Conservation (phyloP, 371 early-diverging fungal genomes). For the Mucor circinelloides region DNA sequence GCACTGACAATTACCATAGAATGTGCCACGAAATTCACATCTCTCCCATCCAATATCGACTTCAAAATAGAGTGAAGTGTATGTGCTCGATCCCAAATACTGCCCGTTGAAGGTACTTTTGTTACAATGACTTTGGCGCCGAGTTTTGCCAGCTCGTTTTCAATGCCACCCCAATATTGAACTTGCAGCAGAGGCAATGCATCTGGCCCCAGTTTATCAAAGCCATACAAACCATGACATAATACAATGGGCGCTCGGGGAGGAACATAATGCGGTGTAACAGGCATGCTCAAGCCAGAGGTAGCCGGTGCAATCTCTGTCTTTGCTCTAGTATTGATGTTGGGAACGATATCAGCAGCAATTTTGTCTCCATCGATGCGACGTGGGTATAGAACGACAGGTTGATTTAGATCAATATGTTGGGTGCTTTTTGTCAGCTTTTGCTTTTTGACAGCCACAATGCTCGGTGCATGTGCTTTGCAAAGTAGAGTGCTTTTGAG, state of each 20-base stretch:
- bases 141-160: conserved; percentile 75
- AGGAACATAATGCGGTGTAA: conserved; percentile 68
- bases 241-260: conserved; percentile 84
- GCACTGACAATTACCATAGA: conserved; percentile 70
- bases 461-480: not conserved
- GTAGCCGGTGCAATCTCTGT: not conserved
- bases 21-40: conserved; percentile 86
- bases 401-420: not conserved
- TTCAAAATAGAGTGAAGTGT: conserved; percentile 72
- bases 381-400: conserved; percentile 16
- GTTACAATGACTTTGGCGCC: conserved; percentile 86
- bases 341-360: not conserved
- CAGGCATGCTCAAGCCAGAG: conserved; percentile 47
- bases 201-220: conserved; percentile 79
- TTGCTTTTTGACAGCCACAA: not conserved
- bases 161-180: conserved; percentile 90
- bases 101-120: conserved; percentile 79
- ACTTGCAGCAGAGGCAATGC: conserved; percentile 78
- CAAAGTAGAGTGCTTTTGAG: not conserved
- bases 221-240: conserved; percentile 92
- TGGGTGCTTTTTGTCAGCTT: not conserved
- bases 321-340: not conserved
- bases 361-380: not conserved
- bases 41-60: conserved; percentile 50
- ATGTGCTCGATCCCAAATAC: conserved; percentile 78